Percentiles rank a stretch among this genome's conserved stretches.
Conservation (phyloP, 2,329 filamentous ascomycete species). For the Stachybotrys elegans region DNA sequence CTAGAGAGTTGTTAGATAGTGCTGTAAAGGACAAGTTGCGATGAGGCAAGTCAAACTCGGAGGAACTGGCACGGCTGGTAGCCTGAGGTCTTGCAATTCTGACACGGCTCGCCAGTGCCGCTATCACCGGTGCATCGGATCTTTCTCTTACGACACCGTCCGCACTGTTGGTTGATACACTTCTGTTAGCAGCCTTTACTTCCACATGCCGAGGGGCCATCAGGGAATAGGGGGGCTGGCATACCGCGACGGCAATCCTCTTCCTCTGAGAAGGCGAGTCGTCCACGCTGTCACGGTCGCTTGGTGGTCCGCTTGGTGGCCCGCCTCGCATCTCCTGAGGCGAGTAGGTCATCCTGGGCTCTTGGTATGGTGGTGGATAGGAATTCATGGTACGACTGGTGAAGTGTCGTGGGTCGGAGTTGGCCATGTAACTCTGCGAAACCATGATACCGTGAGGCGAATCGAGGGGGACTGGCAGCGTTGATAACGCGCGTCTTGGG, state of each 20-base stretch:
- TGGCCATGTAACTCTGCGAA: slow-evolving; percentile 13
- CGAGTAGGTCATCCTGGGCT: slow-evolving; percentile 14
- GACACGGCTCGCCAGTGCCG: slow-evolving; percentile 71
- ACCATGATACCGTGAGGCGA: too few species aligned
- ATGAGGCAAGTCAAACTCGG: slow-evolving; percentile 50
- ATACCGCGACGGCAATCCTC: slow-evolving; percentile 55
- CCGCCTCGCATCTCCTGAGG: slow-evolving; percentile 12
- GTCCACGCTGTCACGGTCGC: slow-evolving; percentile 16
- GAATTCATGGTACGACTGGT: slow-evolving; percentile 7
- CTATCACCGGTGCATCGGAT: slow-evolving; percentile 89
- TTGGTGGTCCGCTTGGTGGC: slow-evolving; percentile 20
- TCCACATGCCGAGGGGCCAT: too few species aligned
- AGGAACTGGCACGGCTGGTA: slow-evolving; percentile 71
- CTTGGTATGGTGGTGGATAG: slow-evolving; percentile 15
- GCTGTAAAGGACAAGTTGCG: background rate
- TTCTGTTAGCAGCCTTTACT: slow-evolving; percentile 16
- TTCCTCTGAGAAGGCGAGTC: slow-evolving; percentile 45
- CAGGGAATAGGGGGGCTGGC: slow-evolving; percentile 18
- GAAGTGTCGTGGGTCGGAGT: slow-evolving; percentile 14
- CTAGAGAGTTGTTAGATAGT: slow-evolving; percentile 12
- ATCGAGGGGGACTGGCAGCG: too few species aligned
- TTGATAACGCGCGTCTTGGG: too few species aligned
- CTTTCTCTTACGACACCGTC: slow-evolving; percentile 85
- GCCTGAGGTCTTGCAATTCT: slow-evolving; percentile 75
- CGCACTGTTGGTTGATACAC: slow-evolving; percentile 54